Evolutionary conservation across 2,329 filamentous ascomycete genomes (phyloP).

Genomic region (Pseudogymnoascus sp.): DNA sequence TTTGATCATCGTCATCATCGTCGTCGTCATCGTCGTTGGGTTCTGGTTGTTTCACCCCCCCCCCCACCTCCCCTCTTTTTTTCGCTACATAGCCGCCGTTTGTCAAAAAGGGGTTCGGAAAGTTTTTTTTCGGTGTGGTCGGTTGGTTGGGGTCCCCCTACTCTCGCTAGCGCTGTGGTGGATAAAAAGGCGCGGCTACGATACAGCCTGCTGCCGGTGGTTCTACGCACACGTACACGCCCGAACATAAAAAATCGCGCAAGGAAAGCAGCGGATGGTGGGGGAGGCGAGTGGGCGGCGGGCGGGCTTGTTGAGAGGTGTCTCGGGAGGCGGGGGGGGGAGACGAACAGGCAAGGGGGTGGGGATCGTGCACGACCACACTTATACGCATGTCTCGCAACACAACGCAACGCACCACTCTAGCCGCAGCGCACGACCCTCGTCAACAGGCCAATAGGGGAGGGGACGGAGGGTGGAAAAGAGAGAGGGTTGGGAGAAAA

Average conservation of each 20-base stretch:
- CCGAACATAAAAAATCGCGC: not conserved
- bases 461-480: no score
- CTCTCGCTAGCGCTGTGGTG: not conserved
- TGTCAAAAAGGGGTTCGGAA: not conserved
- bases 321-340: not conserved
- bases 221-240: not conserved
- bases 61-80: not conserved
- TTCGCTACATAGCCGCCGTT: not conserved
- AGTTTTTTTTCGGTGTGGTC: not conserved
- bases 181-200: not conserved
- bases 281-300: not conserved
- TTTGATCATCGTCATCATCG: not conserved
- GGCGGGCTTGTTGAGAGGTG: not conserved
- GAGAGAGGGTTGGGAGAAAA: not conserved
- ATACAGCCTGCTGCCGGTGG: not conserved
- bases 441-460: no score
- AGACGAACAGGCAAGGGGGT: not conserved
- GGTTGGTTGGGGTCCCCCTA: not conserved
- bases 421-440: not conserved
- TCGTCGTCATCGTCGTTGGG: not conserved
- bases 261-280: not conserved
- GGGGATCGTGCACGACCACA: not conserved
- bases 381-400: not conserved
- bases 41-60: not conserved
- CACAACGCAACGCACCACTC: not conserved